phyloP scores from a whole-genome alignment of 2,329 filamentous ascomycete species.

The Scedosporium apiospermum region DNA sequence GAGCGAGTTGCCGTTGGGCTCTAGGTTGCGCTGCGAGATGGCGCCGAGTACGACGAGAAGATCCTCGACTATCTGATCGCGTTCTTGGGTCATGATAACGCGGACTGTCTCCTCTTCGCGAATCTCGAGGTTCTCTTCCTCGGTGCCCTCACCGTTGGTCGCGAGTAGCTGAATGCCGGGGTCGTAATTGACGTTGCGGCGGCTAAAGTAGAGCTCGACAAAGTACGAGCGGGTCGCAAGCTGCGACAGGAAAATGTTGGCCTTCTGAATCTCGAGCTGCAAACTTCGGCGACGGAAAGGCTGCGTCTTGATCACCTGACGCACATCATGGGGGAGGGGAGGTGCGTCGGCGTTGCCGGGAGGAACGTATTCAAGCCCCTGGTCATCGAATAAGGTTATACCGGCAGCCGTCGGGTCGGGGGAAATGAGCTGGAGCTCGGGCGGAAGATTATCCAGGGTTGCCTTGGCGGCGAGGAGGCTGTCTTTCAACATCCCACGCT shows the following conservation, averaged over 20 bases:
- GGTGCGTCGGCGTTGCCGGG: background rate
- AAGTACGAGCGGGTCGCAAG: constrained; percentile 75
- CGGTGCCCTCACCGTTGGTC: constrained; percentile 23
- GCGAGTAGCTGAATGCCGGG: constrained; percentile 18
- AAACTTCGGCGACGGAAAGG: constrained; percentile 44
- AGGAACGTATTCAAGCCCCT: constrained; percentile 13
- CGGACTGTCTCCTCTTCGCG: constrained; percentile 40
- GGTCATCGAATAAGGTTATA: constrained; percentile 17
- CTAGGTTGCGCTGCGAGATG: constrained; percentile 78
- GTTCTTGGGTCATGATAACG: constrained; percentile 61
- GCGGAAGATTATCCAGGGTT: constrained; percentile 57
- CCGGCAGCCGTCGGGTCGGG: constrained; percentile 17
- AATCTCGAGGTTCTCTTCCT: constrained; percentile 26
- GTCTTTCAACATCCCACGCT: constrained; percentile 62
- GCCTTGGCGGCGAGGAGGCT: constrained; percentile 62
- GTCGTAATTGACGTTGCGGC: constrained; percentile 53
- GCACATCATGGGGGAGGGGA: constrained; percentile 28
- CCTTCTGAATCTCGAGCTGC: constrained; percentile 85
- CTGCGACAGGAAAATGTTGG: constrained; percentile 78
- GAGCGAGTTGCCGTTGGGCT: constrained; percentile 55
- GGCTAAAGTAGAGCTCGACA: constrained; percentile 75
- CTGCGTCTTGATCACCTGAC: constrained; percentile 37
- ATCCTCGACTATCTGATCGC: constrained; percentile 73
- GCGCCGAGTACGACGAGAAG: constrained; percentile 65
- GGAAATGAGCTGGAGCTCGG: constrained; percentile 52